Base-by-base conservation (phyloP, 2,329 filamentous ascomycete species). In the Neopestalotiopsis clavispora region DNA sequence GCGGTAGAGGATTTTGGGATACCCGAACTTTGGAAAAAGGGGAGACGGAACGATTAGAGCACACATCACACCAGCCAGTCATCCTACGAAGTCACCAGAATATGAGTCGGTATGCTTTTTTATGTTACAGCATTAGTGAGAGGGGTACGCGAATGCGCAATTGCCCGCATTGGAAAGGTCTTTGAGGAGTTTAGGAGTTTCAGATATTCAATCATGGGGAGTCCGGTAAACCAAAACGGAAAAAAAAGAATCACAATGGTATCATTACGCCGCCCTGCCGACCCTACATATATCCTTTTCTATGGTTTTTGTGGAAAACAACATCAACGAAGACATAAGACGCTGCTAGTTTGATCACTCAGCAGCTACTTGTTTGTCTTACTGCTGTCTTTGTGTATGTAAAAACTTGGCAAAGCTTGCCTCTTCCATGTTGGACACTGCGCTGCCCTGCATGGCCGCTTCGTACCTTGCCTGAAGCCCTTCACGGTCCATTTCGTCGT, bases 391-490 rank as follows among this genome's bases (percentile, higher is more conserved):
- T 71, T 87, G 85, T 17, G 80, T 79, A 74, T 89, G 82, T 23
- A 90, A 77, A 71, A 86, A 90, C 78, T 90, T 90, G 49, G 87
- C 87, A 75, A 90, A 90, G 74, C 88, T 90, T n/a, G 87, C 87
- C 60, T 89, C 86, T 5, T 85, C 83, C 74, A 83, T 80, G 62
- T 84, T 78, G 0, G 84, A 84, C 60, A 88, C 84, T 20, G 81
- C 81, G 23, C 88, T 87, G 13, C 89, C 87, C 49, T 86, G 84
- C 75, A 97, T 84, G 0, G 94, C 93, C 58, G 93, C 87, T 77
- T 92, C 87, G 78, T 98, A 98, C 72, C 94, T 86, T 64, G 89
- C 84, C 76, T 93, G 90, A 61, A 97, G 84, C 2, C 92, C 90
- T 70, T 91, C 87, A 70, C 89, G 86, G 71, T 89, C 86, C 30